Evolutionary conservation across 148 eudicot genomes (phyloP), one percentile per base, ranked within the genome.

Genomic region (Vaccinium macrocarpon): DNA sequence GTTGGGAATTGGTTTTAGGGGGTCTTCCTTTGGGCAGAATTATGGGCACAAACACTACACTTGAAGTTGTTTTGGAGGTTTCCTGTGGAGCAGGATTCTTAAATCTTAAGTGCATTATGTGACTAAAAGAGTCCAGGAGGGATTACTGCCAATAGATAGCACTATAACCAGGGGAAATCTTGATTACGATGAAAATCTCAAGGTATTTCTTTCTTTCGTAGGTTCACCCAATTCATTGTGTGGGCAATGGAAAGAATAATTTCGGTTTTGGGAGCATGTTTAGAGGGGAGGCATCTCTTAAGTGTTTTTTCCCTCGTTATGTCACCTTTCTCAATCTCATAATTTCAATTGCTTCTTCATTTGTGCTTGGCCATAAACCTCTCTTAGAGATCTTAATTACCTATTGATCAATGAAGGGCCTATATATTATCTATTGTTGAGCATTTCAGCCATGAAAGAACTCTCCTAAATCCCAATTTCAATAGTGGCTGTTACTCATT

Each of bases 11-110:
- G 72, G 12, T 66, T 25, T 12, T 27, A 13, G 35, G 72, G 72
- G 16, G 6, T 66, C 16, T 27, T 25, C 6, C 21, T 12, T 66
- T 25, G 72, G 35, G 35, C 9, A 12, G 16, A 12, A 27, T 25
- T 66, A 27, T 23, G 32, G 38, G 35, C 72, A 66, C 16, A 7
- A 66, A 27, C 29, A 12, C 15, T 66, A 35, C 72, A 66, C 72
- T 66, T 27, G 72, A 66, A 66, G 72, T 25, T 66, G 72, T 66
- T 66, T 66, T 66, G 72, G 27, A 66, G 72, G 72, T 66, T 66
- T 25, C 35, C 16, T 66, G 25, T 3, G 35, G 35, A 27, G 15
- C 14, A 12, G 27, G 35, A 66, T 23, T 66, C 72, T 66, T 66
- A 66, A 66, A 23, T 66, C 6, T 66, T 52, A 52, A 52, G 11